Evolutionary conservation across 305 asterid species (phyloP).

Genomic region (Solanum hybrid): DNA sequence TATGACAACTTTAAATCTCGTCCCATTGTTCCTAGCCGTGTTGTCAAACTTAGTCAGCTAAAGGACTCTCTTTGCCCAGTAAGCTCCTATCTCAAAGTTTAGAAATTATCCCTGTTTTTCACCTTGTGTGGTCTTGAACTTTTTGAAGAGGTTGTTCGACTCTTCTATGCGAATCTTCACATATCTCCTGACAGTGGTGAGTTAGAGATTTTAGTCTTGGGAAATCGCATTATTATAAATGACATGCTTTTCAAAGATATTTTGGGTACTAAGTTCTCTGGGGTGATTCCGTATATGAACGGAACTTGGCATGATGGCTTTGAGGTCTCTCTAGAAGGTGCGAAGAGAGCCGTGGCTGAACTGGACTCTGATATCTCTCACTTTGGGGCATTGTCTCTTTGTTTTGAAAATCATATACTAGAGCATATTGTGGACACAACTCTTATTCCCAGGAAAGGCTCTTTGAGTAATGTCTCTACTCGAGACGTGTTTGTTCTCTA

Average conservation of each 20-base stretch:
- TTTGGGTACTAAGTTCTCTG: background rate
- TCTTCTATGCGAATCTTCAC: background rate
- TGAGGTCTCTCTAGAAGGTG: background rate
- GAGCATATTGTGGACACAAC: background rate
- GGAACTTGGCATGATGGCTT: background rate
- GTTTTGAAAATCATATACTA: background rate
- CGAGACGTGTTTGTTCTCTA: background rate
- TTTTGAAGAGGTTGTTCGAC: background rate
- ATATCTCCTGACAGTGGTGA: background rate
- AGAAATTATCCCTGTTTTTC: background rate
- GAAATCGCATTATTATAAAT: too few species aligned
- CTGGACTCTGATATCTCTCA: too few species aligned
- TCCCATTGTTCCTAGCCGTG: background rate
- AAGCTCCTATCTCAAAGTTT: background rate
- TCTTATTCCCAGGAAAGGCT: background rate
- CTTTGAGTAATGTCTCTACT: background rate
- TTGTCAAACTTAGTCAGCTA: background rate
- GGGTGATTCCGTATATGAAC: background rate
- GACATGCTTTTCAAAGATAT: background rate
- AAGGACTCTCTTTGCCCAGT: background rate
- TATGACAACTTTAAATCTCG: background rate
- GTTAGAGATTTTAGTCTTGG: background rate
- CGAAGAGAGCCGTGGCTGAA: background rate
- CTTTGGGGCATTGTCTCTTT: background rate
- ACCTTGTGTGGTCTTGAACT: background rate